Percentiles rank a stretch among this genome's conserved stretches.
phyloP scores from a whole-genome alignment of 805 yeast species.

The Metschnikowia lachancei region DNA sequence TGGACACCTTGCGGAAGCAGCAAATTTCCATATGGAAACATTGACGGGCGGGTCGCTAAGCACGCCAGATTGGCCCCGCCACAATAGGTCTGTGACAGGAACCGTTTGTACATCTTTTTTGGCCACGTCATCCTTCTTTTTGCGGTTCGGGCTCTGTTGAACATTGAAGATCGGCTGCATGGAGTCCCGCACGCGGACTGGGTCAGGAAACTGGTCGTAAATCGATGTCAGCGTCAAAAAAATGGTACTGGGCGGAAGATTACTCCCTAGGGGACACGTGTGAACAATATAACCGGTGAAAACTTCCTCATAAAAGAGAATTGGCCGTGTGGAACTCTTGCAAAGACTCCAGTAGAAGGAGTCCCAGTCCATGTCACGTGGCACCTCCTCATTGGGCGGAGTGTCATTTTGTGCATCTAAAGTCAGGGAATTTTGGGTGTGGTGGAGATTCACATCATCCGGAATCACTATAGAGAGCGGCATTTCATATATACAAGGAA shows the following conservation, averaged over 20 bases:
- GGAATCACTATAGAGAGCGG: constrained; percentile 15
- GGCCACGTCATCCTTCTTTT: background rate
- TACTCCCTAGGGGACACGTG: constrained; percentile 6
- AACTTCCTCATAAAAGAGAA: constrained; percentile 33
- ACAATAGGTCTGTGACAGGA: constrained; percentile 4
- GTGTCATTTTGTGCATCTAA: background rate
- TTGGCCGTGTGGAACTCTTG: constrained; percentile 1
- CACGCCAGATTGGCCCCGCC: constrained; percentile 6
- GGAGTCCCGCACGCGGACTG: background rate
- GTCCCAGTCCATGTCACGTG: constrained; percentile 7
- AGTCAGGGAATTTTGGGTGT: background rate
- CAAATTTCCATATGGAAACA: constrained; percentile 29
- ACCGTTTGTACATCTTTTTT: background rate
- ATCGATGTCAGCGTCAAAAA: constrained; percentile 6
- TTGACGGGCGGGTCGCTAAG: background rate
- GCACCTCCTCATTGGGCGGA: background rate
- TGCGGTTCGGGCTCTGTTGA: background rate
- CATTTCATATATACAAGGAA: constrained; percentile 1
- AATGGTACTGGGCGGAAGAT: constrained; percentile 5
- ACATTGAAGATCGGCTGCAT: background rate
- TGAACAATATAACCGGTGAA: constrained; percentile 29
- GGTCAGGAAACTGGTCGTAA: constrained; percentile 1
- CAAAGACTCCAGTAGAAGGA: constrained; percentile 7
- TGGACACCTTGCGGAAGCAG: constrained; percentile 18
- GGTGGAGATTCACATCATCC: constrained; percentile 5